Percentiles rank a stretch among this genome's conserved stretches.
These are phyloP conservation scores for Cladophialophora chaetospira DNA, from an alignment of 2,329 filamentous ascomycete species.

Conservation along the genomic window DNA sequence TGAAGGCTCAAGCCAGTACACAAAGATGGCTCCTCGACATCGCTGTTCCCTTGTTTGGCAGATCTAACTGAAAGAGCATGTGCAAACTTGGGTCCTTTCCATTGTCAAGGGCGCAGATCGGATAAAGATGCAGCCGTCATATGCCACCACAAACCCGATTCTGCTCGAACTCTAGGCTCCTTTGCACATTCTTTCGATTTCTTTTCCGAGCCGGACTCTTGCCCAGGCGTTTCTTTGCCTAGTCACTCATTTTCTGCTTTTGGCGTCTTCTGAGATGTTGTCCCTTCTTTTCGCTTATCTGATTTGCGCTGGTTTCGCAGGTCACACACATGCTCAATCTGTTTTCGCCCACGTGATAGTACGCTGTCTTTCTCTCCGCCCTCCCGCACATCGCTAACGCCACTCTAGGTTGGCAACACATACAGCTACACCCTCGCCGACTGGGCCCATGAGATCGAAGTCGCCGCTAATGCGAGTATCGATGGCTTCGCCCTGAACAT, in stretches of 20 bases:
- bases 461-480: background rate
- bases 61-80: no score
- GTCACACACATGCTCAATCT: conserved; percentile 1
- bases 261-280: background rate
- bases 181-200: background rate
- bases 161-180: background rate
- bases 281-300: conserved; percentile 6
- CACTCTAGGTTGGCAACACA: conserved; percentile 7
- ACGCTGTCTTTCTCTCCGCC: background rate
- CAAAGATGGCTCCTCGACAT: background rate
- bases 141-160: background rate
- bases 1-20: background rate
- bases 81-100: no score
- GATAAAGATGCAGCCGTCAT: no score
- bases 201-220: background rate
- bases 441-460: conserved; percentile 4
- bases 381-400: background rate
- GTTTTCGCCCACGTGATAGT: conserved; percentile 12
- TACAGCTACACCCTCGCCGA: conserved; percentile 9
- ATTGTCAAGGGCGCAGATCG: no score
- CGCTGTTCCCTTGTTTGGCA: no score
- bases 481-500: conserved; percentile 12
- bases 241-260: conserved; percentile 3
- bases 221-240: background rate
- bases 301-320: background rate